phyloP scores from a whole-genome alignment of 345 rosid genomes.

The Pistacia vera region DNA sequence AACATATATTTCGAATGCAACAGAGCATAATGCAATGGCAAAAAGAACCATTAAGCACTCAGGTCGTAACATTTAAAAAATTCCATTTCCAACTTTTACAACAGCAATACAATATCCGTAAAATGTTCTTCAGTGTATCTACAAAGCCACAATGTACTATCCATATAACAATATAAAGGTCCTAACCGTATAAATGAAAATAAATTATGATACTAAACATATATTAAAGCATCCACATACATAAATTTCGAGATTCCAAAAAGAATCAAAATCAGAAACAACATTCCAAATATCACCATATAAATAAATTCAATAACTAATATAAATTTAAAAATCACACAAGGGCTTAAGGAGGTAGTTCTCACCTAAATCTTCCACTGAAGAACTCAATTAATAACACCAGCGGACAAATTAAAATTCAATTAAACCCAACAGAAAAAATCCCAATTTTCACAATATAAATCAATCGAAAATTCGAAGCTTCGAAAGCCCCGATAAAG shows the following conservation, averaged over 20 bases:
- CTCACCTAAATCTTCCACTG: conserved; percentile 21
- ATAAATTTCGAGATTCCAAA: background rate
- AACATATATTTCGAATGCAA: too few relatives aligned
- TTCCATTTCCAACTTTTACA: background rate
- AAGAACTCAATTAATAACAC: background rate
- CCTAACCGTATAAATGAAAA: background rate
- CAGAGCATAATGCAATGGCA: background rate
- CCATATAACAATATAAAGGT: background rate
- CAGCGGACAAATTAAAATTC: background rate
- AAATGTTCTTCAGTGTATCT: background rate
- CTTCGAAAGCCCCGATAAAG: background rate
- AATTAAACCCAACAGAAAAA: background rate
- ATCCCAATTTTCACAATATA: conserved; percentile 1
- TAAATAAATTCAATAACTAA: too few relatives aligned
- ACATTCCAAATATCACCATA: background rate
- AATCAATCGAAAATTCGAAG: background rate
- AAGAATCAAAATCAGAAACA: background rate
- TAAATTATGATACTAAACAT: background rate
- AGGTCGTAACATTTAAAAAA: background rate
- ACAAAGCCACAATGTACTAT: background rate
- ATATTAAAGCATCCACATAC: background rate
- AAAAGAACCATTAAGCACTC: background rate
- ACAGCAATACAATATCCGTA: too few relatives aligned
- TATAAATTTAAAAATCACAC: background rate
- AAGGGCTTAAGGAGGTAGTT: background rate